A percentile compares a stretch with the other conserved stretches of the same genome.
phyloP scores from a whole-genome alignment of 257 asterid species.

The Solanum gracilifrons region DNA sequence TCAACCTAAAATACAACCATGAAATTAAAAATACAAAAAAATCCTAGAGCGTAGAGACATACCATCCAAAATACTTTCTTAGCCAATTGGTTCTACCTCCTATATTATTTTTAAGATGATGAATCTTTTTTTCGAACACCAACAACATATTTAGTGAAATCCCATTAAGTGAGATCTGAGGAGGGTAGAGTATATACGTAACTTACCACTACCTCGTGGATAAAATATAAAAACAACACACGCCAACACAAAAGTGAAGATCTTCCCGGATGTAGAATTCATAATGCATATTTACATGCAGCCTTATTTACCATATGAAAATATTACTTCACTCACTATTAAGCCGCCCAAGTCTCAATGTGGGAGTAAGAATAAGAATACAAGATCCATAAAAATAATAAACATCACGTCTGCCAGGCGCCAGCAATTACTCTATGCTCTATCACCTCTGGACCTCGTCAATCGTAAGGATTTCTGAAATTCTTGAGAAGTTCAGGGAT shows the following conservation, averaged over 20 bases:
- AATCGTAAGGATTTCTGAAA: slow-evolving; percentile 84
- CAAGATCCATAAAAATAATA: not conserved
- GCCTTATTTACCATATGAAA: not conserved
- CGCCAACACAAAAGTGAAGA: not conserved
- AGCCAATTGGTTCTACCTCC: not conserved
- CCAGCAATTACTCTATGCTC: not conserved
- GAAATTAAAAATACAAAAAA: not conserved
- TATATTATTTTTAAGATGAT: not conserved
- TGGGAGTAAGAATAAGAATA: not conserved
- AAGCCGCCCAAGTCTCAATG: not conserved
- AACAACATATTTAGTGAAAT: no score
- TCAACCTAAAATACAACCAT: not conserved
- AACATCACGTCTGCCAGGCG: not conserved
- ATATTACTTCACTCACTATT: not conserved
- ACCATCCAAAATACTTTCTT: no score
- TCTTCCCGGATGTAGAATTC: not conserved
- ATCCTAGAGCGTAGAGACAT: no score
- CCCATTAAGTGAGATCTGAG: not conserved
- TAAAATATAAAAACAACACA: not conserved
- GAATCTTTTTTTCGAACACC: not conserved
- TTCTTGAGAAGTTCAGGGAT: slow-evolving; percentile 84
- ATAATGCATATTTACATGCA: not conserved
- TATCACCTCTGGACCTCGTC: not conserved
- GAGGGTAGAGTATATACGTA: not conserved
- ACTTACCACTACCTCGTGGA: not conserved